Percentiles rank a stretch among this genome's conserved stretches.
Evolutionary conservation across 1,284 basidiomycete species (phyloP).

Genomic region (Trichosporon sp.): DNA sequence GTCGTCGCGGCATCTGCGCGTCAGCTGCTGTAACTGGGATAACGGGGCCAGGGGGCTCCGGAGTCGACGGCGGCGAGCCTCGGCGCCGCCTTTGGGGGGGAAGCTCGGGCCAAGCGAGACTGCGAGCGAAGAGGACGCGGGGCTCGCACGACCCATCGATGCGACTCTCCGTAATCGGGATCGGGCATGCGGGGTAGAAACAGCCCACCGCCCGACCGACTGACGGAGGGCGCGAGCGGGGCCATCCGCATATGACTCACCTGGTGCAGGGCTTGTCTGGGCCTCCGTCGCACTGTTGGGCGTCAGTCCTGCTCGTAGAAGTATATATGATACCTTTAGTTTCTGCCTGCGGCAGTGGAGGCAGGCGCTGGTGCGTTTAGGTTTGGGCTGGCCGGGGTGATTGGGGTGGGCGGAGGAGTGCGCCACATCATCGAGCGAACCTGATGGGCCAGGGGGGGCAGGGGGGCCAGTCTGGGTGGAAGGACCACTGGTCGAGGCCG

Average conservation of each 20-base stretch:
- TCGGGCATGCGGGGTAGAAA: not conserved
- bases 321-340: conserved; percentile 26
- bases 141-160: too few species aligned
- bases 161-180: not conserved
- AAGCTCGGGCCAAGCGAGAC: too few species aligned
- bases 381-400: conserved; percentile 8
- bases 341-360: conserved; percentile 34
- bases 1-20: conserved; percentile 26
- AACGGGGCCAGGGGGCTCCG: too few species aligned
- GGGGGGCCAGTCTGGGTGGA: not conserved
- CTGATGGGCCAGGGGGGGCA: not conserved
- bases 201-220: too few species aligned
- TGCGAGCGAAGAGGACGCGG: too few species aligned
- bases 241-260: conserved; percentile 11
- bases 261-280: conserved; percentile 26
- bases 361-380: conserved; percentile 29
- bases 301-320: conserved; percentile 9
- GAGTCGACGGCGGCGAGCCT: too few species aligned
- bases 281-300: conserved; percentile 27
- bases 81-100: too few species aligned
- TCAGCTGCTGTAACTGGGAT: not conserved
- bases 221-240: not conserved
- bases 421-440: not conserved
- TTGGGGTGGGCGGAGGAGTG: not conserved
- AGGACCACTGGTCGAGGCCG: not conserved